A percentile compares a stretch with the other conserved stretches of the same genome.
Conservation (phyloP, 208 protist species). For the Phytomonas sp. region DNA sequence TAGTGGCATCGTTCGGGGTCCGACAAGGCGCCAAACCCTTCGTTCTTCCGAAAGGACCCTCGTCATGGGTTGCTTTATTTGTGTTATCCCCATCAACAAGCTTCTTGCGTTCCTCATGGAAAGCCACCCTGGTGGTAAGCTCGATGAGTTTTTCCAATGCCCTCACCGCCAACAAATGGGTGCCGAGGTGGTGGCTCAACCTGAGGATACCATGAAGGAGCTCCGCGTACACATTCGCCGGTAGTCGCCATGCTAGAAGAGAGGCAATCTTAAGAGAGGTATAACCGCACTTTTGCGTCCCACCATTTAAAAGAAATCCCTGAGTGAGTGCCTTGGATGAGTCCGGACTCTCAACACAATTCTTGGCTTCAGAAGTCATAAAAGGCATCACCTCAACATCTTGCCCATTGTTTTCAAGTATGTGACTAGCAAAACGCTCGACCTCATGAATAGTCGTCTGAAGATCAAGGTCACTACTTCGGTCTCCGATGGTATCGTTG, state of each 20-base stretch:
- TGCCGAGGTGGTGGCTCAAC: constrained; percentile 22
- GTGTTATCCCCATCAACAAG: neutral
- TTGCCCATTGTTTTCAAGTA: neutral
- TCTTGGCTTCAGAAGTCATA: neutral
- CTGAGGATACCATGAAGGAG: constrained; percentile 35
- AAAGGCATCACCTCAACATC: neutral
- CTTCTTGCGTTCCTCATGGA: neutral
- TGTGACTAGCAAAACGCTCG: constrained; percentile 16
- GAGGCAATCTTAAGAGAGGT: neutral
- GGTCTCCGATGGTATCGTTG: constrained; percentile 20
- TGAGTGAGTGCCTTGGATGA: neutral
- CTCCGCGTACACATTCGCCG: constrained; percentile 30
- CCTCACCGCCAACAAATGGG: constrained; percentile 27
- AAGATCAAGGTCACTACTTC: constrained; percentile 19
- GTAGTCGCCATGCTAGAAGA: constrained; percentile 24
- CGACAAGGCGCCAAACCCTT: neutral
- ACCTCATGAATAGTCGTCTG: constrained; percentile 20
- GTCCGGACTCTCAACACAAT: neutral
- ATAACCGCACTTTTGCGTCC: neutral
- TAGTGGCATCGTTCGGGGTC: constrained; percentile 2
- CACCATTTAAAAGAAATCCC: neutral
- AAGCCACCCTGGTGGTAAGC: constrained; percentile 10
- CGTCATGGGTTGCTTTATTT: neutral
- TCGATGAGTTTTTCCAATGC: constrained; percentile 48
- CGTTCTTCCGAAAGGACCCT: neutral